Percentiles rank a stretch among this genome's conserved stretches.
phyloP scores from a whole-genome alignment of 139 green algal genomes.

The Auxenochlorella pyrenoidosa region DNA sequence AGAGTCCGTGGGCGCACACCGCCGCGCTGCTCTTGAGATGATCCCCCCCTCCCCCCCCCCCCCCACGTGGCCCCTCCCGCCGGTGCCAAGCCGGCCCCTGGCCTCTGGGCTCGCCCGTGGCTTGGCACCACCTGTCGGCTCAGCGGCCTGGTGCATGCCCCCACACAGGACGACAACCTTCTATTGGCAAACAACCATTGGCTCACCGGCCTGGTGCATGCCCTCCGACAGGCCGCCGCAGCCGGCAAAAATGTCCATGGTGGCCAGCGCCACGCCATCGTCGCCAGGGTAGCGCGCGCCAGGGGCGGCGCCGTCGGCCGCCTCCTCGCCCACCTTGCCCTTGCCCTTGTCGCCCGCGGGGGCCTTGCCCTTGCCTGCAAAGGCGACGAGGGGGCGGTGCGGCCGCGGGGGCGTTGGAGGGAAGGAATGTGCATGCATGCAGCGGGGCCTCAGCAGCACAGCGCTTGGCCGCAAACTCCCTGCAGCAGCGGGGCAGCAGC shows the following conservation, averaged over 20 bases:
- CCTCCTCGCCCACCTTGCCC: conserved; percentile 44
- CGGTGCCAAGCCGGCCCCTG: too few species aligned
- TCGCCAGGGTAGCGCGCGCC: conserved; percentile 25
- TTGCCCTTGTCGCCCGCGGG: conserved; percentile 9
- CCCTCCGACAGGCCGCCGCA: conserved; percentile 95
- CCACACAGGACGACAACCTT: too few species aligned
- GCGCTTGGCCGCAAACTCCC: too few species aligned
- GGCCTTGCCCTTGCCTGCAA: conserved; percentile 50
- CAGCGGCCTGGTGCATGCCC: conserved; percentile 88
- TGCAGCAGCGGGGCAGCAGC: too few species aligned
- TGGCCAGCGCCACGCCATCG: conserved; percentile 66
- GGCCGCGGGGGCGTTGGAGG: neutral
- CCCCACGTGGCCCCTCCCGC: too few species aligned
- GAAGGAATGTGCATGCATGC: too few species aligned
- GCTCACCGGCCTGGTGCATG: conserved; percentile 91
- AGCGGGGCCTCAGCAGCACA: too few species aligned
- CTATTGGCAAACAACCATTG: too few species aligned
- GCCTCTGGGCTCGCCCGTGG: too few species aligned
- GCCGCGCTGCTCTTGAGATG: too few species aligned
- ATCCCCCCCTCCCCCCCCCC: too few species aligned
- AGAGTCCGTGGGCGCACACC: too few species aligned
- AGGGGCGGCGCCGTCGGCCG: neutral
- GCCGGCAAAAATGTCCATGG: conserved; percentile 98
- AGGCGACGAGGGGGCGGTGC: neutral
- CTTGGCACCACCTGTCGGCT: neutral